Base-by-base conservation (phyloP, 805 yeast genomes). In the Candida tibetensis region DNA sequence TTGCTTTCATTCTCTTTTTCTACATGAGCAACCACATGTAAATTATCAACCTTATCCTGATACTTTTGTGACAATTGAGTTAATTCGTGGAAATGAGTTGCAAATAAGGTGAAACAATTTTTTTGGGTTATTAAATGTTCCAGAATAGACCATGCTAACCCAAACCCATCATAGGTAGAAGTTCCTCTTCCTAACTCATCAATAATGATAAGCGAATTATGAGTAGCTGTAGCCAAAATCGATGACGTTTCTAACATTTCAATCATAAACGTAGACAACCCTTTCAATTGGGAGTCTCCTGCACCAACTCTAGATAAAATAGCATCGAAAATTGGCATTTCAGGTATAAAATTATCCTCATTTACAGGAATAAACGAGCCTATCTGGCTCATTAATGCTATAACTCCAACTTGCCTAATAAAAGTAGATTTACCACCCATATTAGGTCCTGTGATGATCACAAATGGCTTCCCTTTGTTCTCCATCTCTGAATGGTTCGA, bases 371-470 rank as follows among this genome's bases (percentile, higher is more conserved):
- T 79, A 55, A 83, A 90, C 42, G 93, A 83, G 1, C 97, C 97
- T 15, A 88, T 77, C 58, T 90, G 97, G 18, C 87, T 85, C 85
- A 90, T 74, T 33, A 90, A 64, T 2, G 93, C 82, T 39, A 89
- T 82, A 1, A 85, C 93, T 9, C 96, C 97, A 33, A 86, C 72
- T 52, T 90, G 95, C 46, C 96, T 74, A 34, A 90, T 88, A 58
- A 85, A 90, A 0, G 97, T 90, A 0, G 96, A 88, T 59, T 90
- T 90, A 56, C 97, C 97, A 45, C 97, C 97, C 97, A 90, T 90
- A 57, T 90, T 90, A 26, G 97, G 97, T 23, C 97, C 97, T 0
- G 97, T 90, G 17, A 93, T 87, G 15, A 93, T 84, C 5, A 79
- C 70, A 52, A 93, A 91, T 41, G 86, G 89, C 10, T 77, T 68